Evolutionary conservation across 2,329 filamentous ascomycete genomes (phyloP).

Genomic region (Pseudogymnoascus sp.): DNA sequence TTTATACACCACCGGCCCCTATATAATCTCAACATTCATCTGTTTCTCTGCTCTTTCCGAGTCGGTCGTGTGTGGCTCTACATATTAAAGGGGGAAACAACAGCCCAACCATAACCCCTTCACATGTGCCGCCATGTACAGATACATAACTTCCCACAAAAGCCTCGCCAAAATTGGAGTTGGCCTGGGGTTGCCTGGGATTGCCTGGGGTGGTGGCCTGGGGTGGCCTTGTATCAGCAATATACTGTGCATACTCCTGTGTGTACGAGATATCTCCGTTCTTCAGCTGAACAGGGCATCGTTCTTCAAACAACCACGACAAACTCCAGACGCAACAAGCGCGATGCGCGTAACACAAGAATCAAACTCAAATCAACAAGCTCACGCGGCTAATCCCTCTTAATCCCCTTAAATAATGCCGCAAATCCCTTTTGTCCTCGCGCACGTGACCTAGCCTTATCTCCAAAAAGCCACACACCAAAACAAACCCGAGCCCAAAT

Average conservation of each 20-base stretch:
- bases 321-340: background rate
- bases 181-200: too few species aligned
- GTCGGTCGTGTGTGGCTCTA: background rate
- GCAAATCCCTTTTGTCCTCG: background rate
- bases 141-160: background rate
- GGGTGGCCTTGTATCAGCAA: background rate
- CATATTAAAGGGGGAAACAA: background rate
- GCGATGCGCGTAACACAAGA: background rate
- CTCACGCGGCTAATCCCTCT: background rate
- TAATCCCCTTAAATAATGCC: background rate
- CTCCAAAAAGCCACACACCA: background rate
- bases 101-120: background rate
- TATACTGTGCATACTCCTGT: background rate
- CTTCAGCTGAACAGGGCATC: conserved; percentile 1
- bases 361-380: background rate
- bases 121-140: background rate
- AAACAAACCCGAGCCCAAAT: background rate
- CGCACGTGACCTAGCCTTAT: conserved; percentile 3
- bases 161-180: conserved; percentile 3
- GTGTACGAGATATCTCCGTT: background rate
- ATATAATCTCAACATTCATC: background rate
- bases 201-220: too few species aligned
- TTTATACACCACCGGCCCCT: background rate
- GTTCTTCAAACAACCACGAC: background rate
- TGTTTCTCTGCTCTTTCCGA: background rate